Evolutionary conservation across 148 eudicot genomes (phyloP).

Genomic region (Linanthus parryae): DNA sequence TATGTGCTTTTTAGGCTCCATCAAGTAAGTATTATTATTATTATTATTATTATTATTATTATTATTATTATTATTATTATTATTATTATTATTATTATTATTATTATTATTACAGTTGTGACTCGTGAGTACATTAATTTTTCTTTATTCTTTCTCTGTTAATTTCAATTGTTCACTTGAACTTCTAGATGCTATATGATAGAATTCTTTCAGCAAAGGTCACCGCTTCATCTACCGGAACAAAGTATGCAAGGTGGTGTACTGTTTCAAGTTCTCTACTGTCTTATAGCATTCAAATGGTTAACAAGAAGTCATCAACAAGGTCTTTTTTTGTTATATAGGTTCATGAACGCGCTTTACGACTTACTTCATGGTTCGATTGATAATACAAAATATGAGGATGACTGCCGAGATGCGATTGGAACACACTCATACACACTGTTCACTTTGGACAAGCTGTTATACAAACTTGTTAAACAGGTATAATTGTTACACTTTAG

Average conservation of each 20-base stretch:
- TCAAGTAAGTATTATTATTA: too few species aligned
- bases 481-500: constrained; percentile 18
- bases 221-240: constrained; percentile 53
- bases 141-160: neutral
- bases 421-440: constrained; percentile 86
- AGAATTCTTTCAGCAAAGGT: constrained; percentile 73
- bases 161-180: constrained; percentile 1
- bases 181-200: constrained; percentile 66
- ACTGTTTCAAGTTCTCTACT: constrained; percentile 2
- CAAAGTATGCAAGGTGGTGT: constrained; percentile 60
- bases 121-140: too few species aligned
- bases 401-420: constrained; percentile 85
- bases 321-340: constrained; percentile 19
- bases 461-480: constrained; percentile 86
- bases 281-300: constrained; percentile 7
- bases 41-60: too few species aligned
- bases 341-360: constrained; percentile 70
- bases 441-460: constrained; percentile 89
- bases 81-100: too few species aligned
- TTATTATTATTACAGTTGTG: too few species aligned
- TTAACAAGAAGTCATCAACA: constrained; percentile 3
- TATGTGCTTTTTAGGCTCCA: constrained; percentile 89
- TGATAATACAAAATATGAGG: constrained; percentile 88
- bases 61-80: too few species aligned
- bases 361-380: constrained; percentile 77